Conservation (phyloP, 768 basidiomycete species). For the Podaxis carcinomalis region DNA sequence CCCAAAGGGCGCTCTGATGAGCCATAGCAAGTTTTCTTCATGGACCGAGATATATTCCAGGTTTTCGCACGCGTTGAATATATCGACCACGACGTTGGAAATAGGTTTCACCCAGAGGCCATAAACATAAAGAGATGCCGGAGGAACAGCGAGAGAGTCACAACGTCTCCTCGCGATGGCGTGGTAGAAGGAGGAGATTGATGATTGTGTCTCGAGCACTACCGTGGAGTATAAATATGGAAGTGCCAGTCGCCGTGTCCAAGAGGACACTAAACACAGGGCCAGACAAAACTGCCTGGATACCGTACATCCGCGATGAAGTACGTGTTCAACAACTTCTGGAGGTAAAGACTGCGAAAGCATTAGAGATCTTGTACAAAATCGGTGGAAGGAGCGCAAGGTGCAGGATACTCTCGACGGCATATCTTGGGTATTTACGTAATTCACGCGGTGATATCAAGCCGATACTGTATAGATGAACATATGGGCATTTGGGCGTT, state of each 20-base stretch:
- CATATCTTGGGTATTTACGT: too few relatives aligned
- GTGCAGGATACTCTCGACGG: background rate
- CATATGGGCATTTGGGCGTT: background rate
- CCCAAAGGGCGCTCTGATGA: conserved; percentile 11
- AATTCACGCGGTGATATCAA: too few relatives aligned
- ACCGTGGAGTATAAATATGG: conserved; percentile 21
- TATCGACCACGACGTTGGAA: conserved; percentile 15
- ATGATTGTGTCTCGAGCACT: conserved; percentile 12
- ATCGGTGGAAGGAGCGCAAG: background rate
- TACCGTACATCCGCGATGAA: conserved; percentile 15
- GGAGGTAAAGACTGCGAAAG: conserved; percentile 14
- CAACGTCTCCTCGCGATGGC: background rate
- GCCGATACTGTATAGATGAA: too few relatives aligned
- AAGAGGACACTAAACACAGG: conserved; percentile 18
- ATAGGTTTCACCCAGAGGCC: conserved; percentile 18
- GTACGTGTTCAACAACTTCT: conserved; percentile 19
- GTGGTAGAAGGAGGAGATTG: background rate
- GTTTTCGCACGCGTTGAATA: conserved; percentile 17
- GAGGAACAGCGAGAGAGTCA: background rate
- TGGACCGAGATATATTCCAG: conserved; percentile 16
- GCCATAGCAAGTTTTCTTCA: conserved; percentile 18
- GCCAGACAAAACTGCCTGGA: conserved; percentile 16
- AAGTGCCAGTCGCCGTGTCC: conserved; percentile 20
- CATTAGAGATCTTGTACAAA: background rate
- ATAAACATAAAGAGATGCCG: conserved; percentile 3